Conservation (phyloP, 2,329 filamentous ascomycete species). For the Cercospora brassicicola region DNA sequence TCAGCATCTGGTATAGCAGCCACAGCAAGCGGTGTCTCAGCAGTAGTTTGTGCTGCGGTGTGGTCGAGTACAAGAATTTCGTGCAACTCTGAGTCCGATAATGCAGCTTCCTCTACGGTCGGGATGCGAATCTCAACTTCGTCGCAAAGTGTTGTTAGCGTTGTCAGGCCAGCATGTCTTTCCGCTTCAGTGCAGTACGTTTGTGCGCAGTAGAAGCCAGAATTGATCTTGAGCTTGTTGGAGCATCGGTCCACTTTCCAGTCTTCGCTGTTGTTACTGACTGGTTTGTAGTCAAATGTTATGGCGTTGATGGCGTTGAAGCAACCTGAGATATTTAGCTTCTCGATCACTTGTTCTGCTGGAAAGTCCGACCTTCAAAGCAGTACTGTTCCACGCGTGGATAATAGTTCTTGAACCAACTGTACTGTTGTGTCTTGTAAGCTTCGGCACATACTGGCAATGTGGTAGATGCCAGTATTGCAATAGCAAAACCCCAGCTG, state of each 20-base stretch:
- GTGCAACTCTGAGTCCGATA: conserved; percentile 14
- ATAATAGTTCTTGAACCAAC: conserved; percentile 26
- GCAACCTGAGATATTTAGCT: too few relatives aligned
- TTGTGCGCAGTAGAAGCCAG: conserved; percentile 21
- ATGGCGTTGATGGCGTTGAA: conserved; percentile 10
- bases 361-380: too few relatives aligned
- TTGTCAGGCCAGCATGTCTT: conserved; percentile 8
- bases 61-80: conserved; percentile 14
- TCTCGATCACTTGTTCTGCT: too few relatives aligned
- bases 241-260: conserved; percentile 18
- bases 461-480: not conserved
- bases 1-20: conserved; percentile 22
- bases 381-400: conserved; percentile 19
- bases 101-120: conserved; percentile 7
- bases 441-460: not conserved
- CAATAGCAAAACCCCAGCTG: not conserved
- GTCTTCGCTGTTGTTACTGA: not conserved
- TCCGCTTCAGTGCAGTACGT: conserved; percentile 21
- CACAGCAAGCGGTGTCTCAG: conserved; percentile 7
- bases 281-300: conserved; percentile 19
- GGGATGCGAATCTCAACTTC: conserved; percentile 13
- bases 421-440: conserved; percentile 16
- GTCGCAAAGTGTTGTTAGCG: conserved; percentile 8
- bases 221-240: conserved; percentile 20
- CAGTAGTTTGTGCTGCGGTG: conserved; percentile 19